A percentile compares a stretch with the other conserved stretches of the same genome.
phyloP scores from a whole-genome alignment of 192 early-diverging fungal genomes.

The Entophlyctis luteolus region DNA sequence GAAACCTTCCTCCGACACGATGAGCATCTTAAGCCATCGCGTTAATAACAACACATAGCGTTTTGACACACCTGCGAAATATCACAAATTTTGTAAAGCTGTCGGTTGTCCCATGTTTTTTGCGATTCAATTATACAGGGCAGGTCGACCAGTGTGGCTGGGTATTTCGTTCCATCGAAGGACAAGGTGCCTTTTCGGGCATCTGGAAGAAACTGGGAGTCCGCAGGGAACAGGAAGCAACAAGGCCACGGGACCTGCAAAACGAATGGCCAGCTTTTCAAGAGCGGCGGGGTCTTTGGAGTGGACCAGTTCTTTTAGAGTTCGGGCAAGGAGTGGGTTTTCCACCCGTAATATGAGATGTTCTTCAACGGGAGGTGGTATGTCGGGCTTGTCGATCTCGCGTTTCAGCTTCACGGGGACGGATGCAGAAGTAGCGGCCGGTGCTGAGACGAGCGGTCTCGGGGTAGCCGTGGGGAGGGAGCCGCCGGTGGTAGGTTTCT shows the following conservation, averaged over 20 bases:
- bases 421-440: too few relatives aligned
- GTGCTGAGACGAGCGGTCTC: too few relatives aligned
- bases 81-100: constrained; percentile 80
- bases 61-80: constrained; percentile 65
- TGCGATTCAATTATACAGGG: constrained; percentile 83
- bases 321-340: constrained; percentile 38
- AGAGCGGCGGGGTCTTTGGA: constrained; percentile 41
- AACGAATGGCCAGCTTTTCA: constrained; percentile 46
- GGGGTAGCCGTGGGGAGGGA: too few relatives aligned
- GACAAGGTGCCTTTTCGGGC: constrained; percentile 55
- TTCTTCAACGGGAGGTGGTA: constrained; percentile 66
- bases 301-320: constrained; percentile 49
- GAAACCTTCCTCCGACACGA: constrained; percentile 39
- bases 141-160: constrained; percentile 73
- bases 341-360: constrained; percentile 75
- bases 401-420: constrained; percentile 29
- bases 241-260: constrained; percentile 7
- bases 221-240: not conserved
- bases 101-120: constrained; percentile 81
- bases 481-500: too few relatives aligned
- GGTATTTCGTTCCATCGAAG: constrained; percentile 51
- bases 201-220: constrained; percentile 13
- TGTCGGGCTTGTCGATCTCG: not conserved
- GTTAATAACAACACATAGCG: not conserved
- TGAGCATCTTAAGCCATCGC: constrained; percentile 44